Conservation (phyloP, 139 green algal genomes). For the Axilococcus clingmanii region DNA sequence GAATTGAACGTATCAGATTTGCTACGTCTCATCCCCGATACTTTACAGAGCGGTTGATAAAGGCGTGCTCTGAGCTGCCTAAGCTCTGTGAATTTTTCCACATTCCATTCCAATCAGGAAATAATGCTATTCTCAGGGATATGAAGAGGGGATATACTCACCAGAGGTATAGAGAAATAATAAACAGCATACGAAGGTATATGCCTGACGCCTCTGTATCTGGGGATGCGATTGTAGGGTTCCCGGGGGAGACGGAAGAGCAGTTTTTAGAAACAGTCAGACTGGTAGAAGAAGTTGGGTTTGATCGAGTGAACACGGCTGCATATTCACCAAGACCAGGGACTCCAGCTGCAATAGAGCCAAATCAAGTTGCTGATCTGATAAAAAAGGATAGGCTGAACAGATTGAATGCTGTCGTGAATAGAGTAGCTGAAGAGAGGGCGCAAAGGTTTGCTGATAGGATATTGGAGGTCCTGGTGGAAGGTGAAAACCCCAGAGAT, state of each 20-base stretch:
- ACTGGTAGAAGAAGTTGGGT: constrained; percentile 77
- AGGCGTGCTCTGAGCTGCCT: constrained; percentile 79
- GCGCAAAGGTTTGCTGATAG: constrained; percentile 71
- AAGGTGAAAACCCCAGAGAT: constrained; percentile 72
- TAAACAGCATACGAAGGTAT: constrained; percentile 85
- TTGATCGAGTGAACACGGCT: constrained; percentile 94
- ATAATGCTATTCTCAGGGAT: constrained; percentile 84
- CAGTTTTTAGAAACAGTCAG: constrained; percentile 78
- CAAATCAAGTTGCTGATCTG: constrained; percentile 70
- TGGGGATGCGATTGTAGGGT: constrained; percentile 94
- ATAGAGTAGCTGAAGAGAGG: constrained; percentile 71
- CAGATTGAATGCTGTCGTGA: constrained; percentile 81
- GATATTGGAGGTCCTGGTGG: constrained; percentile 55
- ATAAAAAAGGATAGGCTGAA: constrained; percentile 91
- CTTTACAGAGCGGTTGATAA: constrained; percentile 82
- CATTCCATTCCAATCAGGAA: constrained; percentile 91
- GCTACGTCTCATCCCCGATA: constrained; percentile 86
- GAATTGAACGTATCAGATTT: constrained; percentile 92
- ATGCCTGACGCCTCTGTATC: constrained; percentile 91
- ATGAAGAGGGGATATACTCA: constrained; percentile 88
- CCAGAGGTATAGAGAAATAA: constrained; percentile 79
- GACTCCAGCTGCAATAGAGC: constrained; percentile 79
- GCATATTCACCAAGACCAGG: constrained; percentile 77
- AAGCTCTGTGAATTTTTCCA: constrained; percentile 99
- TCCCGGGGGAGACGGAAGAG: constrained; percentile 93